A percentile compares a stretch with the other conserved stretches of the same genome.
These are phyloP conservation scores for Helenozyma baotianmanensis DNA, from an alignment of 805 yeast genomes.

Conservation along the genomic window DNA sequence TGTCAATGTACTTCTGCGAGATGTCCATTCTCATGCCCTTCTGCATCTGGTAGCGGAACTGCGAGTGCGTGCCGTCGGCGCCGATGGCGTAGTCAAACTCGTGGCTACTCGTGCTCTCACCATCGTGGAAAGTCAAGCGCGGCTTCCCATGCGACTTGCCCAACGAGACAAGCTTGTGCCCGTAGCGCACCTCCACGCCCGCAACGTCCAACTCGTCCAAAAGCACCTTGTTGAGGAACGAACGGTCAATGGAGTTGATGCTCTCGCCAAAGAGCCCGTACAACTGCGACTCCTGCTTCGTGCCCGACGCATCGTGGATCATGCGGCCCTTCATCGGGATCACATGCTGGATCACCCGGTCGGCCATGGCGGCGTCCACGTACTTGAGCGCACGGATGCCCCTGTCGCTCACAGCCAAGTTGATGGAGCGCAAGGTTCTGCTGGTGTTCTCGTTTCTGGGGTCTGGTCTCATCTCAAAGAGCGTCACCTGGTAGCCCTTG, in stretches of 20 bases:
- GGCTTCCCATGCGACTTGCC: constrained; percentile 21
- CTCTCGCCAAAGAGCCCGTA: constrained; percentile 81
- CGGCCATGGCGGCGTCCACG: constrained; percentile 57
- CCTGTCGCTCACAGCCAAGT: constrained; percentile 81
- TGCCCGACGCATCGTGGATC: constrained; percentile 71
- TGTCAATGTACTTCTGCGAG: constrained; percentile 74
- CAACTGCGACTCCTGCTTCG: constrained; percentile 54
- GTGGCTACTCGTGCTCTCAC: constrained; percentile 15
- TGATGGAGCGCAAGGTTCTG: constrained; percentile 62
- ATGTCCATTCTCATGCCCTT: constrained; percentile 63
- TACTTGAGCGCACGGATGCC: constrained; percentile 68
- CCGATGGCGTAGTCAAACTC: constrained; percentile 66
- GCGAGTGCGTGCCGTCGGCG: constrained; percentile 82
- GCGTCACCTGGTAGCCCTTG: constrained; percentile 65
- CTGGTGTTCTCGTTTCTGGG: constrained; percentile 42
- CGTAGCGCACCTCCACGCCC: constrained; percentile 46
- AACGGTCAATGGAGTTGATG: constrained; percentile 82
- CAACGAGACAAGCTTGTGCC: constrained; percentile 49
- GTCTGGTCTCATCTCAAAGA: constrained; percentile 71
- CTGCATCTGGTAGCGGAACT: constrained; percentile 65
- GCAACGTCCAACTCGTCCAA: constrained; percentile 55
- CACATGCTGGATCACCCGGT: constrained; percentile 50
- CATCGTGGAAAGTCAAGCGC: constrained; percentile 20
- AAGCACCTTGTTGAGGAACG: constrained; percentile 58
- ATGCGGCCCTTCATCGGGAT: constrained; percentile 88